Conservation (phyloP, 2,329 filamentous ascomycete species). For the Fusarium metavorans region DNA sequence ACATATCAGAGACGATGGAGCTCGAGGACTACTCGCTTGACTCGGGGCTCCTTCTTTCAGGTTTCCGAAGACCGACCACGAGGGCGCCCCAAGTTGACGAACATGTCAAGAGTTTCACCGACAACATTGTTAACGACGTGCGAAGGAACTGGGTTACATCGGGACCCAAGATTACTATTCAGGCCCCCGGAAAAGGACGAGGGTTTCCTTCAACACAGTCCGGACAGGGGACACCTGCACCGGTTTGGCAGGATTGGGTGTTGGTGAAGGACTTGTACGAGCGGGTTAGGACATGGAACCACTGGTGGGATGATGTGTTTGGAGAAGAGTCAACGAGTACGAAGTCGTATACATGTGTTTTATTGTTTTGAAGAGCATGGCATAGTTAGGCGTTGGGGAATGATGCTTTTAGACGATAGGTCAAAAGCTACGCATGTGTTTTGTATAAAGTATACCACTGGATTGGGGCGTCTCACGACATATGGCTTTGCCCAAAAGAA, state of each 20-base stretch:
- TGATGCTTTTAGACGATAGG: background rate
- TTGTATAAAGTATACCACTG: slow-evolving; percentile 5
- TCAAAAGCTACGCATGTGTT: slow-evolving; percentile 14
- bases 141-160: slow-evolving; percentile 57
- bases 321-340: background rate
- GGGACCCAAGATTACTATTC: slow-evolving; percentile 52
- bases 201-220: slow-evolving; percentile 50
- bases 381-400: slow-evolving; percentile 33
- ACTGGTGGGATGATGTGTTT: slow-evolving; percentile 48
- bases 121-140: slow-evolving; percentile 59
- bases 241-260: slow-evolving; percentile 47
- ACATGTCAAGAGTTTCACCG: slow-evolving; percentile 55
- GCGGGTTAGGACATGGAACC: slow-evolving; percentile 49
- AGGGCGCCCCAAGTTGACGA: slow-evolving; percentile 30
- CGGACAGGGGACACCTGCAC: slow-evolving; percentile 49
- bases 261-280: slow-evolving; percentile 49
- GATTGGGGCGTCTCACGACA: slow-evolving; percentile 2
- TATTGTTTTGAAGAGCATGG: slow-evolving; percentile 47
- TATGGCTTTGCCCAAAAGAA: background rate
- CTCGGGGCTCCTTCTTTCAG: slow-evolving; percentile 40
- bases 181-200: slow-evolving; percentile 50
- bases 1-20: slow-evolving; percentile 34
- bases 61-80: slow-evolving; percentile 17
- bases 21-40: slow-evolving; percentile 27
- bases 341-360: slow-evolving; percentile 21